Percentiles rank a stretch among this genome's conserved stretches.
These are phyloP conservation scores for Eutrema heterophyllum DNA, from an alignment of 345 rosid species.

Conservation along the genomic window DNA sequence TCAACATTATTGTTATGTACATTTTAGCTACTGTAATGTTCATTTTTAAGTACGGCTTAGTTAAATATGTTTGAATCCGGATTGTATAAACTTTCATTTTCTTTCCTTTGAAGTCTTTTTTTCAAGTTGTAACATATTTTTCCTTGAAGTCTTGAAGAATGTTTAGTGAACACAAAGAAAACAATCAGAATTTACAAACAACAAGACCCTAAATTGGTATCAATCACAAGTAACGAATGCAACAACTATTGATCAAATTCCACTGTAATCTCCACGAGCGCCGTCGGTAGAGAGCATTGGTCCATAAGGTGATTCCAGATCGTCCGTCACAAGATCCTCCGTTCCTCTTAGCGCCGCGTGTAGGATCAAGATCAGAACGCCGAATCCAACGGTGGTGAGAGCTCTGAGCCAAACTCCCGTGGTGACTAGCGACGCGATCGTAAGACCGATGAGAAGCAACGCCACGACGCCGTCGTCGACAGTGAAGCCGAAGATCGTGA, in stretches of 20 bases:
- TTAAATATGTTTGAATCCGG: too few relatives aligned
- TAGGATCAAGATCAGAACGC: constrained; percentile 35
- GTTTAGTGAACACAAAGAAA: neutral
- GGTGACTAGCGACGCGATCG: constrained; percentile 36
- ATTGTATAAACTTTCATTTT: too few relatives aligned
- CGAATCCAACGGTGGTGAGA: constrained; percentile 34
- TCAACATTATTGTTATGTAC: too few relatives aligned
- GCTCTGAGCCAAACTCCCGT: constrained; percentile 54
- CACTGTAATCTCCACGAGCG: constrained; percentile 39
- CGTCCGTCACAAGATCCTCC: constrained; percentile 63
- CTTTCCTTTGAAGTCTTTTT: too few relatives aligned
- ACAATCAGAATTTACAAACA: constrained; percentile 18
- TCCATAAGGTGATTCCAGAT: constrained; percentile 52
- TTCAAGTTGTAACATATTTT: neutral
- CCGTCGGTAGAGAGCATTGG: constrained; percentile 48
- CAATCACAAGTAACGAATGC: neutral
- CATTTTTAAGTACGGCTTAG: too few relatives aligned
- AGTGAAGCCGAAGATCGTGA: constrained; percentile 33
- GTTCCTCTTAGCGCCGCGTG: constrained; percentile 58
- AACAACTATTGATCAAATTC: constrained; percentile 22
- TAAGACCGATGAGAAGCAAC: constrained; percentile 32
- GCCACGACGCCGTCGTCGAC: constrained; percentile 45
- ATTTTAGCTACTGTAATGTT: too few relatives aligned
- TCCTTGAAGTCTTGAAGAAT: neutral
- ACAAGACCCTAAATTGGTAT: constrained; percentile 9